A percentile compares a stretch with the other conserved stretches of the same genome.
Conservation (phyloP, 306 rosid genomes). For the Medicago lupulina region DNA sequence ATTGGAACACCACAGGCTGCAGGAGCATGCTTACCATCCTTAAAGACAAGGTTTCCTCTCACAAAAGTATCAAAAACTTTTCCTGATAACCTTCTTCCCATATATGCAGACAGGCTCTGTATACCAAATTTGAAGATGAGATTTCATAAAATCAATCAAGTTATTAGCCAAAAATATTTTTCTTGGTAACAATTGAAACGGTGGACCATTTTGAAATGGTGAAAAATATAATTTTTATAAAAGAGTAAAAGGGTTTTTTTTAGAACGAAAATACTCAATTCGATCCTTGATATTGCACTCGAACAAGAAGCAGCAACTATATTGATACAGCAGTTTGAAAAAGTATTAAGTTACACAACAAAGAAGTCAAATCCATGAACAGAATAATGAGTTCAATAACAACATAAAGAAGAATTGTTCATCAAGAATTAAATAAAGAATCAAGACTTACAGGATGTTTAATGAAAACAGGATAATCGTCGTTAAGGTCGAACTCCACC, state of each 20-base stretch:
- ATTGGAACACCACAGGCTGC: conserved; percentile 74
- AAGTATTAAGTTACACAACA: neutral
- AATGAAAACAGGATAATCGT: conserved; percentile 59
- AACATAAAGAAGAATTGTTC: neutral
- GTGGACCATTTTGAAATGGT: neutral
- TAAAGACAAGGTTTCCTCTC: conserved; percentile 87
- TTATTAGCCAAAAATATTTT: conserved; percentile 10
- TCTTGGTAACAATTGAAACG: neutral
- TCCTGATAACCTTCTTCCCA: conserved; percentile 81
- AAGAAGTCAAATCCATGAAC: neutral
- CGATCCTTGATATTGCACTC: too few relatives aligned
- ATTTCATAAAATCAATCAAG: neutral
- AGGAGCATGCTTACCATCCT: conserved; percentile 76
- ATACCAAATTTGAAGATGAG: neutral
- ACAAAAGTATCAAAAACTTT: conserved; percentile 83
- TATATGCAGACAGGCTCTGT: conserved; percentile 81
- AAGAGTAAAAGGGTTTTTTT: too few relatives aligned
- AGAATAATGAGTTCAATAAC: conserved; percentile 22
- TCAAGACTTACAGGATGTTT: conserved; percentile 71
- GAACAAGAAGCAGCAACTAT: conserved; percentile 26
- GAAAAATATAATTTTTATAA: neutral
- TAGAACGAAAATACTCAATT: too few relatives aligned
- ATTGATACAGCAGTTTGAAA: conserved; percentile 14
- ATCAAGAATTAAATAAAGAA: neutral
- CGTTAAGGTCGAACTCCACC: conserved; percentile 65